phyloP scores from a whole-genome alignment of 495 filamentous ascomycete genomes.

The Podospora didyma region DNA sequence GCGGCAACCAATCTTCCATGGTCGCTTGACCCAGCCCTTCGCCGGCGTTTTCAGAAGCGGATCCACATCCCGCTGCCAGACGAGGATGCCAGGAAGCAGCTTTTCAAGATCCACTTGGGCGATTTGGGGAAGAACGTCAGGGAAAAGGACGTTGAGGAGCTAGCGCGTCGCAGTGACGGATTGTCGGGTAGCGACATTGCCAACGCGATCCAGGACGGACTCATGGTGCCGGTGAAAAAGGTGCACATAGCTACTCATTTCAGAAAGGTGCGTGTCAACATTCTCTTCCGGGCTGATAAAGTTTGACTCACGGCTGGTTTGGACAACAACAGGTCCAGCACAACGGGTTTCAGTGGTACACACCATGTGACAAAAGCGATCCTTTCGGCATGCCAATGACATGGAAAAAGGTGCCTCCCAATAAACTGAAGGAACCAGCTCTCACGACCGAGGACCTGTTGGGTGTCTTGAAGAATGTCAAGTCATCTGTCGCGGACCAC shows the following conservation, averaged over 20 bases:
- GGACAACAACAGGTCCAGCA: too few relatives aligned
- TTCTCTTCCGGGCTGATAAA: too few relatives aligned
- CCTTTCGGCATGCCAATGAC: too few relatives aligned
- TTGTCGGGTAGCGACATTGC: constrained; percentile 95
- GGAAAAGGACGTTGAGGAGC: constrained; percentile 66
- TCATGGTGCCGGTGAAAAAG: constrained; percentile 96
- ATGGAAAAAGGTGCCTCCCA: too few relatives aligned
- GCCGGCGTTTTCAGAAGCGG: constrained; percentile 90
- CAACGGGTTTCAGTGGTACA: too few relatives aligned
- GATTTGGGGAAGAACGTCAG: constrained; percentile 78
- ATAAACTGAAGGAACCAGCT: too few relatives aligned
- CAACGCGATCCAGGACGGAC: constrained; percentile 92
- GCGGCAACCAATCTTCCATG: constrained; percentile 98
- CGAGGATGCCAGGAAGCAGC: constrained; percentile 79
- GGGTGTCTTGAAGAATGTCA: too few relatives aligned
- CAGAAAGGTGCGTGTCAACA: constrained; percentile 62
- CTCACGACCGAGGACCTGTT: too few relatives aligned
- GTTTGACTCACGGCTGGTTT: too few relatives aligned
- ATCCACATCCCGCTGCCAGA: constrained; percentile 95
- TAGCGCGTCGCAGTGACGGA: constrained; percentile 80
- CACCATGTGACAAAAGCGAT: too few relatives aligned
- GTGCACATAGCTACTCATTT: constrained; percentile 98
- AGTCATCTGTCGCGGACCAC: too few relatives aligned
- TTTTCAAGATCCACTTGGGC: constrained; percentile 94
- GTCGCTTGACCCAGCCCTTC: constrained; percentile 97